Conservation (phyloP, 805 yeast species). For the Yamadazyma nakazawae region DNA sequence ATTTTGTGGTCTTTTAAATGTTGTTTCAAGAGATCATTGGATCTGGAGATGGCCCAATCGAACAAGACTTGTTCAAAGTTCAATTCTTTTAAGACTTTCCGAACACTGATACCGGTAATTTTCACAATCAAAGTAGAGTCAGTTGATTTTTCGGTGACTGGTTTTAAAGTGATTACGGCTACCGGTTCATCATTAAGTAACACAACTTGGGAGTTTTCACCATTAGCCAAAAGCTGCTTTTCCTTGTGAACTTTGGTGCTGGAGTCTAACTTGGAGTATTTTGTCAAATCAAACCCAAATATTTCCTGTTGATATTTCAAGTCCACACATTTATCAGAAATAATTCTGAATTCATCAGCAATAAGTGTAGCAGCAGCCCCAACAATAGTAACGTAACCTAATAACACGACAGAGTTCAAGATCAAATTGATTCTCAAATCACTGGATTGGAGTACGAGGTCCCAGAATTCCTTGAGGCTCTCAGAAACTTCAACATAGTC, state of each 20-base stretch:
- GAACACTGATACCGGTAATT: slow-evolving; percentile 58
- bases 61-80: slow-evolving; percentile 64
- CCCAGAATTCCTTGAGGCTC: slow-evolving; percentile 25
- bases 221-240: slow-evolving; percentile 27
- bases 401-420: slow-evolving; percentile 30
- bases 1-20: slow-evolving; percentile 25
- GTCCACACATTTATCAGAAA: slow-evolving; percentile 27
- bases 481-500: slow-evolving; percentile 33
- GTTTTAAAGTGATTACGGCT: slow-evolving; percentile 53
- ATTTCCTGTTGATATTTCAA: slow-evolving; percentile 24
- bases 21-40: slow-evolving; percentile 36
- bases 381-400: slow-evolving; percentile 6
- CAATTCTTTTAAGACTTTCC: slow-evolving; percentile 63
- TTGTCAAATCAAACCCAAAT: slow-evolving; percentile 52
- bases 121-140: slow-evolving; percentile 45
- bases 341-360: slow-evolving; percentile 46
- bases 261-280: slow-evolving; percentile 36
- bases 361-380: slow-evolving; percentile 30
- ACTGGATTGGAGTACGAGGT: slow-evolving; percentile 18
- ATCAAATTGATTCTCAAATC: slow-evolving; percentile 25
- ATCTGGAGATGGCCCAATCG: slow-evolving; percentile 55
- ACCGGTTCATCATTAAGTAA: slow-evolving; percentile 70
- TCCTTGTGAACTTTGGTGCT: slow-evolving; percentile 15
- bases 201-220: slow-evolving; percentile 52
- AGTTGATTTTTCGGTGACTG: slow-evolving; percentile 36